Conservation (phyloP, 208 protist genomes). For the Pavlovales sp. region DNA sequence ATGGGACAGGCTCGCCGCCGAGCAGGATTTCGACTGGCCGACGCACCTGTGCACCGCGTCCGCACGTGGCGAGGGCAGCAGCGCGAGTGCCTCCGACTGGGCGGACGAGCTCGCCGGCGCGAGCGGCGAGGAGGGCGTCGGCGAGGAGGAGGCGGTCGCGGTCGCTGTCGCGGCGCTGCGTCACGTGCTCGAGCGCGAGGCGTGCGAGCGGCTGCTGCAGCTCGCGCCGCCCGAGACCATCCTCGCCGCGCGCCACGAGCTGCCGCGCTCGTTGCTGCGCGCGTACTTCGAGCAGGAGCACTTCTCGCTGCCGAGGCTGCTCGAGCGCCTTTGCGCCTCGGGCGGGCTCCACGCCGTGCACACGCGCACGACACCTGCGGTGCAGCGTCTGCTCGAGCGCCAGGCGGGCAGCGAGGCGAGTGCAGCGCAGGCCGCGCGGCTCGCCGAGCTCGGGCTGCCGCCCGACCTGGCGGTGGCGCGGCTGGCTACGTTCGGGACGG, state of each 20-base stretch:
- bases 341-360: not conserved
- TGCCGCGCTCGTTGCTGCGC: not conserved
- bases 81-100: no score
- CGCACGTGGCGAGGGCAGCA: no score
- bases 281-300: conserved; percentile 19
- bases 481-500: not conserved
- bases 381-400: not conserved
- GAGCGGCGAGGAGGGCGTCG: no score
- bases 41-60: no score
- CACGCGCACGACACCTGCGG: not conserved
- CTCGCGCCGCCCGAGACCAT: not conserved
- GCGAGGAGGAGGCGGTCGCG: no score
- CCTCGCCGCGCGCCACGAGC: not conserved
- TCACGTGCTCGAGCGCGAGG: not conserved
- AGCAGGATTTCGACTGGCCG: no score
- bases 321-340: not conserved
- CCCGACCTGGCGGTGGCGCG: not conserved
- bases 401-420: not conserved
- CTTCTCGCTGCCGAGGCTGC: not conserved
- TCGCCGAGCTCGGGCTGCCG: not conserved
- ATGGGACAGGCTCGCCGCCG: no score
- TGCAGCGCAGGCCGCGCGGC: no score
- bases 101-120: no score
- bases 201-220: not conserved
- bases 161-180: no score